These are phyloP conservation scores for Malus hybrid DNA, from an alignment of 331 rosid species.

Conservation along the genomic window DNA sequence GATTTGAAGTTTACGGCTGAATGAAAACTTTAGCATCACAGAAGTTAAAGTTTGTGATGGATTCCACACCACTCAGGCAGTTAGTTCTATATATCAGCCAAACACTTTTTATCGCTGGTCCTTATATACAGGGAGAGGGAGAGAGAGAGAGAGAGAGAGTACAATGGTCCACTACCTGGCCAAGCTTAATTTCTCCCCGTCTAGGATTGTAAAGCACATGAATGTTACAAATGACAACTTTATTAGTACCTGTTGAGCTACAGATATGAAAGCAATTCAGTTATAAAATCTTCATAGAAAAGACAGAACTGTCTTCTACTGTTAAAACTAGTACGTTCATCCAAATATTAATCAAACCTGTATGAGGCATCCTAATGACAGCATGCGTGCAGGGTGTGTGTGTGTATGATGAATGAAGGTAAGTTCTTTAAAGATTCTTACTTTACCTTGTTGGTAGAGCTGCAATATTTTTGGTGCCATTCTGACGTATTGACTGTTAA, in stretches of 20 bases:
- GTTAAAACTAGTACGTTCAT: background rate
- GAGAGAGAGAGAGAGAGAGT: background rate
- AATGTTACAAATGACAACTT: conserved; percentile 75
- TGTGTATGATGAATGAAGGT: background rate
- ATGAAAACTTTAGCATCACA: conserved; percentile 1
- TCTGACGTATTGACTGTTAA: conserved; percentile 45
- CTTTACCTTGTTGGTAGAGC: conserved; percentile 48
- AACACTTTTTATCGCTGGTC: too few relatives aligned
- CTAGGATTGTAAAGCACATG: conserved; percentile 90
- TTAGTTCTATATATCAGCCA: too few relatives aligned
- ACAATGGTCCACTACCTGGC: conserved; percentile 50
- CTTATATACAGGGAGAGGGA: too few relatives aligned
- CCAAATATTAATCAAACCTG: too few relatives aligned
- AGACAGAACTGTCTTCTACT: background rate
- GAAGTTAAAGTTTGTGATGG: background rate
- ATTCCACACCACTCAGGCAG: too few relatives aligned
- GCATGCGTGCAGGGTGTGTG: background rate
- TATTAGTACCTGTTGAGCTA: conserved; percentile 53
- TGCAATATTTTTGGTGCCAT: conserved; percentile 18
- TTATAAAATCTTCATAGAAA: background rate
- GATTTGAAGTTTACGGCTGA: conserved; percentile 15
- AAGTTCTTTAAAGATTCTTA: background rate
- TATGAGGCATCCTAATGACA: too few relatives aligned
- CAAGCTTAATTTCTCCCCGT: conserved; percentile 95
- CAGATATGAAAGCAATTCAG: background rate